Base-by-base conservation (phyloP, 805 yeast genomes). In the Saccharomycopsis sp. region DNA sequence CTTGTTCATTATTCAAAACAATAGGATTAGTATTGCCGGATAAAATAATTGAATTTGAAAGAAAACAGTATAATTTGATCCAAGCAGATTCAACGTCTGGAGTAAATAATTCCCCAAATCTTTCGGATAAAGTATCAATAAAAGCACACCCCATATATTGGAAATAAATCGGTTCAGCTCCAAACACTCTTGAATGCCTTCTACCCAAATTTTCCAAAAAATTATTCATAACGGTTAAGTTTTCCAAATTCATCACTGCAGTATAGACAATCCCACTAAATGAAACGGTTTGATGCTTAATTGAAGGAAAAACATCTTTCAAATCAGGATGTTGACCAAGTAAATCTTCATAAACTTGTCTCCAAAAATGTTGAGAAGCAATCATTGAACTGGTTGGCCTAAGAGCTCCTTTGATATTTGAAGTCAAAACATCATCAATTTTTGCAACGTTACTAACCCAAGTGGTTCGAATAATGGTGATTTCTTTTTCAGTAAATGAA, bases 111-210 rank as follows among this genome's bases (percentile, higher is more conserved):
- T 47, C 41, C 1, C 44, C 49, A 34, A 70, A 74, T 47, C 77
- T 54, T 50, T 71, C 74, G 50, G 66, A 66, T 45, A 74, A 70
- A 2, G 79, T 72, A 47, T 64, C 66, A 39, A 74, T 67, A 37
- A 74, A 58, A 0, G 78, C 77, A 46, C 69, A 74, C 4, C 79
- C 81, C 79, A 74, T 72, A 29, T 69, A 55, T 51, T 72, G 70
- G 47, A 72, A 74, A 52, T 67, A 70, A 2, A 62, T 57, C 0
- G 76, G 63, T 44, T 72, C 76, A 31, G 74, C 72, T 25, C 74
- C 74, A 49, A 74, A 57, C 25, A 74, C 70, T 37, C 81, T 52
- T 5, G 72, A 54, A 51, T 74, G 80, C 33, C 72, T 54, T 49
- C 73, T 71, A 10, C 77, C 79, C 46, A 74, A 59, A 36, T 64